A percentile compares a stretch with the other conserved stretches of the same genome.
phyloP scores from a whole-genome alignment of 1,284 basidiomycete species.

The Tilletiaria anomala region DNA sequence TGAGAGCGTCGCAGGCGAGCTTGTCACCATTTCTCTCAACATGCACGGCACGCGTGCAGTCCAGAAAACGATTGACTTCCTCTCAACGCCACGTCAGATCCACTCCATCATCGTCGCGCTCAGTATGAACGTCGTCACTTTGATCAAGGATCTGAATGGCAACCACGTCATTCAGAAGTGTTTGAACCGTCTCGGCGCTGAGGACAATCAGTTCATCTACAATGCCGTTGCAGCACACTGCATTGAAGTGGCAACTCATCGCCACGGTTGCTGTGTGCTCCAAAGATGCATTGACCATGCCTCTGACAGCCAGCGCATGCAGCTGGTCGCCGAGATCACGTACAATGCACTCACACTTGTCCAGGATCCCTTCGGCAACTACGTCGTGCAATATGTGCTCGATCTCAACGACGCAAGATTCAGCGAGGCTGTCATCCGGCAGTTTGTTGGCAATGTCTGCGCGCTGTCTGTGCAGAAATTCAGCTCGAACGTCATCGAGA shows the following conservation, averaged over 20 bases:
- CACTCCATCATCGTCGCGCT: constrained; percentile 93
- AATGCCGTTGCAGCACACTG: constrained; percentile 98
- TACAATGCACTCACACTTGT: constrained; percentile 94
- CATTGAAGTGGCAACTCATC: constrained; percentile 96
- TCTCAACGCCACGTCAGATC: constrained; percentile 57
- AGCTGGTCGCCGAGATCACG: constrained; percentile 97
- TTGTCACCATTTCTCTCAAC: constrained; percentile 95
- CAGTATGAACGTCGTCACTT: constrained; percentile 89
- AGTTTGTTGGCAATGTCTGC: constrained; percentile 95
- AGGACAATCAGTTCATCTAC: constrained; percentile 99
- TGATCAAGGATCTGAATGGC: constrained; percentile 99
- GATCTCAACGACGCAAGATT: constrained; percentile 96
- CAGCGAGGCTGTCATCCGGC: constrained; percentile 91
- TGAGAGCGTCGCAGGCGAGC: constrained; percentile 88
- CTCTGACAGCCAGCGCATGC: constrained; percentile 82
- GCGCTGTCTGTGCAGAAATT: constrained; percentile 97
- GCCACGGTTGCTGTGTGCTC: constrained; percentile 95
- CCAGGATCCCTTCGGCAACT: constrained; percentile 96
- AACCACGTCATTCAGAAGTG: constrained; percentile 99
- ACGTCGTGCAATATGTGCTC: constrained; percentile 91
- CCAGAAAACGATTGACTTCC: constrained; percentile 99
- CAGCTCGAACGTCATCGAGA: constrained; percentile 85
- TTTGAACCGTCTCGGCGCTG: constrained; percentile 87
- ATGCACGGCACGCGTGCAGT: constrained; percentile 99
- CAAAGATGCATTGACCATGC: constrained; percentile 98